Percentiles rank a stretch among this genome's conserved stretches.
Conservation (phyloP, 2,329 filamentous ascomycete species). For the Podosphaera xanthii region DNA sequence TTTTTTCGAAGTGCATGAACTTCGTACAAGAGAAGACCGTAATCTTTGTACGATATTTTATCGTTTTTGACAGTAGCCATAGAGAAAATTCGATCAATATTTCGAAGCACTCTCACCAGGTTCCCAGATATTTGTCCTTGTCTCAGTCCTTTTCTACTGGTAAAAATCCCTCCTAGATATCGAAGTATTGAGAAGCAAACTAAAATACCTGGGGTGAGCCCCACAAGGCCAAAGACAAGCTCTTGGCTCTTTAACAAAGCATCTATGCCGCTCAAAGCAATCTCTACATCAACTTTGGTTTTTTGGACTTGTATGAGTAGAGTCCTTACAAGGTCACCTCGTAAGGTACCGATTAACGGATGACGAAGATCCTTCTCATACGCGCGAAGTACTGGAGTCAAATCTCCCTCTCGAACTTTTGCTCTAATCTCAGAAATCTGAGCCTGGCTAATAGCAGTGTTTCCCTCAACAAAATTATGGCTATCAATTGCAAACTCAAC, state of each 20-base stretch:
- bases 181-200: constrained; percentile 53
- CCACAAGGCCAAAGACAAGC: constrained; percentile 91
- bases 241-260: constrained; percentile 87
- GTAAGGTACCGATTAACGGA: constrained; percentile 61
- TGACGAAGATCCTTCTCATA: constrained; percentile 74
- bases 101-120: constrained; percentile 58
- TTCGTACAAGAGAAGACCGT: constrained; percentile 75
- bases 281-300: constrained; percentile 93
- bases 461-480: constrained; percentile 32
- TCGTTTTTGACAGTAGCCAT: constrained; percentile 47
- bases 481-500: constrained; percentile 83
- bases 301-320: constrained; percentile 94
- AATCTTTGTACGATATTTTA: constrained; percentile 73
- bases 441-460: constrained; percentile 32
- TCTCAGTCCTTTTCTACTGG: constrained; percentile 44
- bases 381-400: constrained; percentile 74
- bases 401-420: constrained; percentile 74
- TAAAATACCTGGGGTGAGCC: constrained; percentile 77
- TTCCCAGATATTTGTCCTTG: constrained; percentile 42
- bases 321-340: constrained; percentile 70
- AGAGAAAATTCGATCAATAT: constrained; percentile 62
- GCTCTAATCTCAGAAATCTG: constrained; percentile 53
- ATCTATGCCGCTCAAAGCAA: constrained; percentile 90
- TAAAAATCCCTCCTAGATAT: constrained; percentile 49
- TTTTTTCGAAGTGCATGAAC: constrained; percentile 59